Conservation (phyloP, 345 rosid genomes). For the Rhodomyrtus tomentosa region DNA sequence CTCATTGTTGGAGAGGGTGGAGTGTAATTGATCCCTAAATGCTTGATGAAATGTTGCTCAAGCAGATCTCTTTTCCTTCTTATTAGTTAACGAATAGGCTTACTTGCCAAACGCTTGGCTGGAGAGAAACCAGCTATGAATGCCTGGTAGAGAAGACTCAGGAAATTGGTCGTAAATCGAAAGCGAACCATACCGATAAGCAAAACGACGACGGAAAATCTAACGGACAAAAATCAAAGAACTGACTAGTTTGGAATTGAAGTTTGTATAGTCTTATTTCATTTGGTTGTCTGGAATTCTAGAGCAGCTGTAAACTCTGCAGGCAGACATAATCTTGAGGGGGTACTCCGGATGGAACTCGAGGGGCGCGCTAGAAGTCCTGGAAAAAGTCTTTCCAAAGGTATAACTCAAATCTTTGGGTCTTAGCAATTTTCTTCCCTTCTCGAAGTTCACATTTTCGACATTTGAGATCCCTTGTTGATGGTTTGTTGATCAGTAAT, state of each 20-base stretch:
- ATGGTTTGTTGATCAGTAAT: neutral
- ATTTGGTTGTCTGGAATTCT: neutral
- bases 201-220: neutral
- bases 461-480: neutral
- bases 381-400: conserved; percentile 73
- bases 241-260: neutral
- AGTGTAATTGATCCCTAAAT: neutral
- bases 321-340: conserved; percentile 78
- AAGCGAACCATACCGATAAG: neutral
- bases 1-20: neutral
- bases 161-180: neutral
- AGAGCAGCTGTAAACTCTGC: neutral
- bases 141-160: neutral
- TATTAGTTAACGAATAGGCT: too few relatives aligned
- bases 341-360: conserved; percentile 93
- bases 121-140: neutral
- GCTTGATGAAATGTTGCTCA: neutral
- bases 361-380: conserved; percentile 54
- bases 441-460: neutral
- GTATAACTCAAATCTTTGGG: conserved; percentile 13
- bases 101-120: neutral
- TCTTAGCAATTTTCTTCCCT: neutral
- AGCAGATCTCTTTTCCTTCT: neutral
- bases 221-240: neutral
- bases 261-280: neutral